Conservation (phyloP, 2,329 filamentous ascomycete species). For the Botryotinia narcissicola region DNA sequence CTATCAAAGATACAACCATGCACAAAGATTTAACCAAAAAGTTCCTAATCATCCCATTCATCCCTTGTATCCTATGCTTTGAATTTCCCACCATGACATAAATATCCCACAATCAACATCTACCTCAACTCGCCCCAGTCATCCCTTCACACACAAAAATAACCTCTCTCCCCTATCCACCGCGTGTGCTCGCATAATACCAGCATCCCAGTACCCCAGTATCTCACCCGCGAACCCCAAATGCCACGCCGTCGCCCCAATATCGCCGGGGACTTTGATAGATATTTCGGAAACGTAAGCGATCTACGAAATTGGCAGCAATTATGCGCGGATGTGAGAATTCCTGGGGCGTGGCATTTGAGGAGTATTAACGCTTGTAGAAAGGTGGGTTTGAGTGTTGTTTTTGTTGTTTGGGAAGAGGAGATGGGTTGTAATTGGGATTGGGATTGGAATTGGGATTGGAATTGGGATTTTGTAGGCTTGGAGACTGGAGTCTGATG, state of each 20-base stretch:
- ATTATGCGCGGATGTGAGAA: slow-evolving; percentile 6
- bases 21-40: neutral
- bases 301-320: slow-evolving; percentile 9
- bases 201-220: neutral
- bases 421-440: too few relatives aligned
- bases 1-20: neutral
- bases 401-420: neutral
- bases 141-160: neutral
- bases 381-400: neutral
- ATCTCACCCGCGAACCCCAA: neutral
- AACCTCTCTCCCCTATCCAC: neutral
- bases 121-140: neutral
- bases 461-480: neutral
- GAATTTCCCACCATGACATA: neutral
- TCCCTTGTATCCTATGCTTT: neutral
- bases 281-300: neutral
- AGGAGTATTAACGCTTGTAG: neutral
- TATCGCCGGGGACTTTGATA: neutral
- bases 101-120: neutral
- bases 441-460: too few relatives aligned
- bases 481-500: neutral
- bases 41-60: neutral
- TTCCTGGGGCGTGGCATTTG: neutral
- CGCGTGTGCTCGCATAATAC: neutral
- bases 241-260: neutral